phyloP scores from a whole-genome alignment of 2,329 filamentous ascomycete species.

The Hypoxylon sp. region DNA sequence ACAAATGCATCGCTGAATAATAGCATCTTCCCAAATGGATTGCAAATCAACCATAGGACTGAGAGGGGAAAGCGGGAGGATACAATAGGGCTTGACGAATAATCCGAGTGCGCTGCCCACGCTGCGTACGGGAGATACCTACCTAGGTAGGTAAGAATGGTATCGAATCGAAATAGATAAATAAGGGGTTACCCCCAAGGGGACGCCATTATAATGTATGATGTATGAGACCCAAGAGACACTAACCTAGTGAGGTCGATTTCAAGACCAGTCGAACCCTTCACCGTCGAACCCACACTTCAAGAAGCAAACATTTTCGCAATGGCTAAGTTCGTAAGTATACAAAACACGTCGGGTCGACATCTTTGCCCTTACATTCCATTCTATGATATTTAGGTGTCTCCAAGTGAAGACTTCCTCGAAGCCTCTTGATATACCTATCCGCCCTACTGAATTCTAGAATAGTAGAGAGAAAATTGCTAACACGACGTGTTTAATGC shows the following conservation, averaged over 20 bases:
- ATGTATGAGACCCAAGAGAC: neutral
- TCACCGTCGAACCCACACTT: neutral
- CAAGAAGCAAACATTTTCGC: neutral
- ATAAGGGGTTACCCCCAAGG: conserved; percentile 8
- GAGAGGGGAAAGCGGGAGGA: neutral
- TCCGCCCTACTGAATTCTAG: no score
- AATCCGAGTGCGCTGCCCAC: neutral
- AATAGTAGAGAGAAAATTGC: no score
- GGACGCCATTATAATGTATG: neutral
- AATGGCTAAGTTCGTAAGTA: conserved; percentile 50
- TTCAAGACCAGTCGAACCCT: neutral
- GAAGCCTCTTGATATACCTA: no score
- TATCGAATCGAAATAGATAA: conserved; percentile 5
- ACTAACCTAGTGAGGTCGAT: neutral
- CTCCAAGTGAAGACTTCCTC: no score
- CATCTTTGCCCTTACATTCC: no score
- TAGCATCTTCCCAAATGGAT: neutral
- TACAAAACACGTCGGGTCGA: no score
- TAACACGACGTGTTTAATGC: no score
- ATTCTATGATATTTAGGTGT: no score
- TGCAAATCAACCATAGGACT: neutral
- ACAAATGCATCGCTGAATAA: neutral
- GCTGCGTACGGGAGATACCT: neutral
- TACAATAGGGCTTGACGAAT: no score
- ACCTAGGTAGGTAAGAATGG: no score